These are phyloP conservation scores for Ambispora gerdemannii DNA, from an alignment of 192 early-diverging fungal species.

Conservation along the genomic window DNA sequence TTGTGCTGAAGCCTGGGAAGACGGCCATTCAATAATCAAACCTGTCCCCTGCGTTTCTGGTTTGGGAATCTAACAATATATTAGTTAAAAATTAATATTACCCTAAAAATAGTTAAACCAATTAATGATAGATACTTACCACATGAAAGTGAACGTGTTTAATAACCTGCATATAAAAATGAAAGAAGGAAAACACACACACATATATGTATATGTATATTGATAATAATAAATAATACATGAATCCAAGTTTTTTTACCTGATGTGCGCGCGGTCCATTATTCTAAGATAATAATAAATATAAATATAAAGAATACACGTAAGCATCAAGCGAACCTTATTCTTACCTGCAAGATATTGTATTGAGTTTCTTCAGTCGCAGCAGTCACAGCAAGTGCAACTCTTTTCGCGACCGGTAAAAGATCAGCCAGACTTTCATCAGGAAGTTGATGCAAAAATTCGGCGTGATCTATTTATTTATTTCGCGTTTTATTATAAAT, in stretches of 20 bases:
- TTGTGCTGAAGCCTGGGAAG: neutral
- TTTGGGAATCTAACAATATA: conserved; percentile 22
- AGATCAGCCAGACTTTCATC: conserved; percentile 81
- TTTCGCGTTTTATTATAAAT: conserved; percentile 25
- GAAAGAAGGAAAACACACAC: neutral
- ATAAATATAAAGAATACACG: neutral
- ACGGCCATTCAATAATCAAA: conserved; percentile 9
- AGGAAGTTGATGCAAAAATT: conserved; percentile 86
- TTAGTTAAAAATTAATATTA: neutral
- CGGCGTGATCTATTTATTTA: conserved; percentile 67
- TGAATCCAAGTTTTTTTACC: conserved; percentile 32
- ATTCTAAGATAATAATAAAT: conserved; percentile 39
- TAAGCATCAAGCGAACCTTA: conserved; percentile 2
- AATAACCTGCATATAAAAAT: conserved; percentile 57
- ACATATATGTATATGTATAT: neutral
- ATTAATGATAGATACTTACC: neutral
- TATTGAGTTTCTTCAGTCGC: conserved; percentile 61
- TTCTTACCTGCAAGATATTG: conserved; percentile 83
- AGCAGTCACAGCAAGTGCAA: conserved; percentile 69
- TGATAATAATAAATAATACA: neutral
- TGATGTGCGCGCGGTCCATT: conserved; percentile 57
- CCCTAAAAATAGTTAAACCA: neutral
- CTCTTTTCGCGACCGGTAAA: conserved; percentile 85
- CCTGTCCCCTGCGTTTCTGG: conserved; percentile 8
- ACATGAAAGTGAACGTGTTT: conserved; percentile 95